Percentiles rank a stretch among this genome's conserved stretches.
These are phyloP conservation scores for Primulina huaijiensis DNA, from an alignment of 257 asterid species.

Conservation along the genomic window DNA sequence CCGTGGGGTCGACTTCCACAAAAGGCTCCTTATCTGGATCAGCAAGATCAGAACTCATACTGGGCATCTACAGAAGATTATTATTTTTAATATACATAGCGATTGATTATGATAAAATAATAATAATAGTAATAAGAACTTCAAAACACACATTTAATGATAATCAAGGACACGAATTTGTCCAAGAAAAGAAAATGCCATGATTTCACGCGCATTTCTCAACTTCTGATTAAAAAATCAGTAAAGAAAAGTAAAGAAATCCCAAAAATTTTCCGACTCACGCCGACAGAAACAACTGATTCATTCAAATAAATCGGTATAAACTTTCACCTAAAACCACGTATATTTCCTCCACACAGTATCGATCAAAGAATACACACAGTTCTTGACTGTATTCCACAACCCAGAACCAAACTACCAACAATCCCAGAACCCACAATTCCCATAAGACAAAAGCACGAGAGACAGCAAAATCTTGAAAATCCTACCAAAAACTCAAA, in stretches of 20 bases:
- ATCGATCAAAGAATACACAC: background rate
- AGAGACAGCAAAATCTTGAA: no score
- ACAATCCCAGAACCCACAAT: background rate
- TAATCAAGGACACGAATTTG: background rate
- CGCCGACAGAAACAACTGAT: background rate
- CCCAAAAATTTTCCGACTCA: background rate
- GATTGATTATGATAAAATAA: background rate
- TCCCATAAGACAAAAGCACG: background rate
- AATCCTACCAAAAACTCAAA: background rate
- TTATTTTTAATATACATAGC: background rate
- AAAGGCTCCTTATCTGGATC: slow-evolving; percentile 30
- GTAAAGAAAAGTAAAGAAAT: background rate
- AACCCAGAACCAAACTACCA: background rate
- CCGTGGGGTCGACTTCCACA: slow-evolving; percentile 46
- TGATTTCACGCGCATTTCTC: background rate
- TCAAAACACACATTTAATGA: background rate
- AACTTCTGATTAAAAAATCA: background rate
- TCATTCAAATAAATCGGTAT: background rate
- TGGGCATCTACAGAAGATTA: background rate
- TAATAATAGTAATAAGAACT: background rate
- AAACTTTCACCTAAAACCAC: background rate
- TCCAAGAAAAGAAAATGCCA: no score
- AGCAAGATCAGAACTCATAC: background rate
- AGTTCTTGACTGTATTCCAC: background rate
- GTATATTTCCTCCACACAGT: background rate